Base-by-base conservation (phyloP, 2,329 filamentous ascomycete species). In the Aspergillus carbonarius region DNA sequence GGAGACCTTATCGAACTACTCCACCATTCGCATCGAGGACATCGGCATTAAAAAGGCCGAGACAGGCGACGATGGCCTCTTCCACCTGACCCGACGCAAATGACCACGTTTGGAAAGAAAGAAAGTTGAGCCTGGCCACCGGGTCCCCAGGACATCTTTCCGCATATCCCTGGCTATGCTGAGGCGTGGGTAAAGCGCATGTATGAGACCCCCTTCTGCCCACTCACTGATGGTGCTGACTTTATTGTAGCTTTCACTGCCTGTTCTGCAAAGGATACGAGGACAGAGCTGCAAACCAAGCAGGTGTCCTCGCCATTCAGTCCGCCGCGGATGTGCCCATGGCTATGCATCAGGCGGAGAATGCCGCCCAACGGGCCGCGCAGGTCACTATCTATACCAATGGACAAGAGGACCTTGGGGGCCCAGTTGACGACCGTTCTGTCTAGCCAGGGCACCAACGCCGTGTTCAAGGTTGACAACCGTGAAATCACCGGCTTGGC, bases 251-350 rank as follows among this genome's bases (percentile, higher is more conserved):
- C 39, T 86, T 83, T 60, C 83, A 86, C 64, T 87, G 84, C 61
- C 76, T 87, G 61, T 87, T 87, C 63, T 87, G 83, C 68, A 78
- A 86, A 62, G 85, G 85, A 4, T 86, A 79, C 65, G 85, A 88
- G 62, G 81, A 86, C 53, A 76, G 79, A 13, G 82, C 80, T 1
- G 68, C 70, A 1, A 62, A 72, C 0, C 79, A 78, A 0, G 76
- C 77, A 0, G 83, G 82, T 1, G 68, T 85, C 4, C 74, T 86
- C 2, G 80, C 78, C 1, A 72, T 74, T 10, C 78, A 74, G 1
- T 62, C 72, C 46, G 48, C 76, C 13, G 70, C 68, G 13, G 65
- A 64, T 7, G 51, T 72, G 0, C 65, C 70, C 15, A 68, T 77
- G 58, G 72, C 78, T 5, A 63, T 74, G 0, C 75, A 80, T 54